Percentiles rank a stretch among this genome's conserved stretches.
These are phyloP conservation scores for Talaromyces sp. DNA, from an alignment of 2,329 filamentous ascomycete species.

Conservation along the genomic window DNA sequence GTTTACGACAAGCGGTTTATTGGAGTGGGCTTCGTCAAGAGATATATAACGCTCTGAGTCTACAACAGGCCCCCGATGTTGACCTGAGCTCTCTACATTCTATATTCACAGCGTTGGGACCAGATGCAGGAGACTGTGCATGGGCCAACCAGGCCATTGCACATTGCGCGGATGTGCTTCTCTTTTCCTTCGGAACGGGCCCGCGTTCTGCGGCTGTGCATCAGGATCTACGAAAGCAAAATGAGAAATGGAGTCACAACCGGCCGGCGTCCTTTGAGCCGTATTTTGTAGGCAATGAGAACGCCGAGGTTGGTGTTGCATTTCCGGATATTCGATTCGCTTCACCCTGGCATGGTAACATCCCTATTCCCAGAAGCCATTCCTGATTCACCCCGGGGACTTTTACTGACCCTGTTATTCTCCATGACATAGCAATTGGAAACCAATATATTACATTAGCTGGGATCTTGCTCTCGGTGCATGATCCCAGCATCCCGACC, in stretches of 20 bases:
- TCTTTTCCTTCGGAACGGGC: slow-evolving; percentile 26
- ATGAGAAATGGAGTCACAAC: slow-evolving; percentile 22
- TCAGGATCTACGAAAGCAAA: slow-evolving; percentile 17
- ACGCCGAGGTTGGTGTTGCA: slow-evolving; percentile 14
- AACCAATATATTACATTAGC: slow-evolving; percentile 28
- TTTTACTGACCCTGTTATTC: neutral
- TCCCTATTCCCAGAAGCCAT: neutral
- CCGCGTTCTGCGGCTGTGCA: slow-evolving; percentile 18
- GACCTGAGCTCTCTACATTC: slow-evolving; percentile 33
- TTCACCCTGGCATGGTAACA: slow-evolving; percentile 30
- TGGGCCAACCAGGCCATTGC: slow-evolving; percentile 48
- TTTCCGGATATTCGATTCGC: slow-evolving; percentile 28
- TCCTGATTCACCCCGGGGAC: too few species aligned
- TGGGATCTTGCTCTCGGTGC: slow-evolving; percentile 18
- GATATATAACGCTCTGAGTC: slow-evolving; percentile 37
- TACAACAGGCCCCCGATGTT: slow-evolving; percentile 30
- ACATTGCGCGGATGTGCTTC: slow-evolving; percentile 29
- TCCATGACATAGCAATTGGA: slow-evolving; percentile 16
- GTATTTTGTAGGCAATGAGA: slow-evolving; percentile 21
- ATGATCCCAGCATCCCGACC: slow-evolving; percentile 19
- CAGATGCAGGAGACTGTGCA: slow-evolving; percentile 43
- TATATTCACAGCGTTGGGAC: slow-evolving; percentile 30
- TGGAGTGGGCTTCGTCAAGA: slow-evolving; percentile 33
- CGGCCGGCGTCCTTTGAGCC: slow-evolving; percentile 28
- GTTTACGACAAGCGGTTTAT: slow-evolving; percentile 28